Evolutionary conservation across 306 rosid species (phyloP).

Genomic region (Fragaria vesca): DNA sequence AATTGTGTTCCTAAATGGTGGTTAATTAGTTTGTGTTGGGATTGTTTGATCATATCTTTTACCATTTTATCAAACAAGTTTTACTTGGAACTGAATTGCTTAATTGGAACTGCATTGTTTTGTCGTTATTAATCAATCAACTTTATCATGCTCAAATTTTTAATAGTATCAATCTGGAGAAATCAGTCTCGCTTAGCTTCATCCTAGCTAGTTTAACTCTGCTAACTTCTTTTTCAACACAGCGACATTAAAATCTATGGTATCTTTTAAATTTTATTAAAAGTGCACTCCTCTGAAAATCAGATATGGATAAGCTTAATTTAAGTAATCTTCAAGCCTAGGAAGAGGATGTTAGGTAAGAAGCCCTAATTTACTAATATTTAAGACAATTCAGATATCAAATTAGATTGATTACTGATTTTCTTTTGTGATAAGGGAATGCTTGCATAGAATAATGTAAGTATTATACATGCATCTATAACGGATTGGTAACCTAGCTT

Average conservation of each 20-base stretch:
- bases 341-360: neutral
- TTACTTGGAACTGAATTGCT: too few relatives aligned
- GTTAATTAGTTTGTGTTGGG: too few relatives aligned
- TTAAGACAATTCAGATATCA: neutral
- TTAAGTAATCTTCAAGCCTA: neutral
- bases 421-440: neutral
- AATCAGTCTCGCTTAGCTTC: too few relatives aligned
- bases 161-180: too few relatives aligned
- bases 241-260: neutral
- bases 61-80: too few relatives aligned
- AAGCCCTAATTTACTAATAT: neutral
- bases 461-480: constrained; percentile 5
- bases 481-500: neutral
- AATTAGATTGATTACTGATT: neutral
- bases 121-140: too few relatives aligned
- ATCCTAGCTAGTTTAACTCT: neutral
- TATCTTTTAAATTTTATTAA: neutral
- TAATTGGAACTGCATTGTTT: too few relatives aligned
- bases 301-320: neutral
- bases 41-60: too few relatives aligned
- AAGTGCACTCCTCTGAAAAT: neutral
- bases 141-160: too few relatives aligned
- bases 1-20: too few relatives aligned
- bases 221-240: neutral
- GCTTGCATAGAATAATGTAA: neutral